phyloP scores from a whole-genome alignment of 2,329 filamentous ascomycete species.

The Exutisphaerella laricina region DNA sequence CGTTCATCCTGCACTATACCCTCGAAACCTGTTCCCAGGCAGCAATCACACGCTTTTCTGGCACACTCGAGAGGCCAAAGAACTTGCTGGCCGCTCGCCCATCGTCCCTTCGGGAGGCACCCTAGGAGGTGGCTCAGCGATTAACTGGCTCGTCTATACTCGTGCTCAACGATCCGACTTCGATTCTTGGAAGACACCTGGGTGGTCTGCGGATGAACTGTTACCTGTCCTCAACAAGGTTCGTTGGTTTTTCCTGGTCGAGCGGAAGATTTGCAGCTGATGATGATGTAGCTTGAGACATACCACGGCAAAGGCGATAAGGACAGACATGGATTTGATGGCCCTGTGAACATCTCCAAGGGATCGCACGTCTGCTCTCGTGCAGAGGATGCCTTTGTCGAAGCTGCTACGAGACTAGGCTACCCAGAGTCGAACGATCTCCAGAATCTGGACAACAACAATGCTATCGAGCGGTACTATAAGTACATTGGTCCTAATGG shows the following conservation, averaged over 20 bases:
- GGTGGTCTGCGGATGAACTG: constrained; percentile 50
- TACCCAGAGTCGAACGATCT: constrained; percentile 50
- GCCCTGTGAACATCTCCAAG: constrained; percentile 52
- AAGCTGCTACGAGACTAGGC: constrained; percentile 45
- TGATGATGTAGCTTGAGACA: constrained; percentile 45
- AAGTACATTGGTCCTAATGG: constrained; percentile 49
- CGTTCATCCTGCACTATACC: constrained; percentile 49
- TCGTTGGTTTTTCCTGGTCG: neutral
- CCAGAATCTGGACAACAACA: constrained; percentile 45
- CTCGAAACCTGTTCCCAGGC: constrained; percentile 44
- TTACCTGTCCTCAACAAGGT: constrained; percentile 51
- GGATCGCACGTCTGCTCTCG: constrained; percentile 41
- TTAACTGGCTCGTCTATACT: constrained; percentile 42
- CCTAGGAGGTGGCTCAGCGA: constrained; percentile 52
- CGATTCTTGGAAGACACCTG: constrained; percentile 49
- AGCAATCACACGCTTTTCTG: constrained; percentile 51
- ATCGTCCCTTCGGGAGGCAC: constrained; percentile 45
- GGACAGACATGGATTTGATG: constrained; percentile 48
- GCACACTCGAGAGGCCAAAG: constrained; percentile 41
- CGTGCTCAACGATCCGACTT: constrained; percentile 45
- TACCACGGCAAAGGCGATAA: constrained; percentile 46
- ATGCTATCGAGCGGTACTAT: constrained; percentile 40
- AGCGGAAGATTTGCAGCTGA: neutral
- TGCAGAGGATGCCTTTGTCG: constrained; percentile 47
- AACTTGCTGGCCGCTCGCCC: constrained; percentile 44